A percentile compares a stretch with the other conserved stretches of the same genome.
These are phyloP conservation scores for Naganishia onofrii DNA, from an alignment of 768 basidiomycete species.

Conservation along the genomic window DNA sequence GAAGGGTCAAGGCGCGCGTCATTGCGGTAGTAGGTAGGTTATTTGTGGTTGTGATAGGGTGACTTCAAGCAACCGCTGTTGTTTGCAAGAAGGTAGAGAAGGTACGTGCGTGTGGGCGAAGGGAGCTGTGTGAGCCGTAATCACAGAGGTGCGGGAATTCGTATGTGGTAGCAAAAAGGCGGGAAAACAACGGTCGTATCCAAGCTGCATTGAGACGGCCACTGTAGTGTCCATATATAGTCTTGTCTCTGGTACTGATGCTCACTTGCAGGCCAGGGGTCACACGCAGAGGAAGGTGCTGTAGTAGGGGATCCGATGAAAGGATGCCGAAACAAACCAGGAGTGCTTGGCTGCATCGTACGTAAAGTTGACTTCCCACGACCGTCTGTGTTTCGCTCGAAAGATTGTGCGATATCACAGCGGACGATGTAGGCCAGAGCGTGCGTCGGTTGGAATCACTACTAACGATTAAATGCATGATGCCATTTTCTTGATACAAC, in stretches of 20 bases:
- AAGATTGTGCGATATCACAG: not conserved
- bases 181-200: too few relatives aligned
- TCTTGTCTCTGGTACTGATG: not conserved
- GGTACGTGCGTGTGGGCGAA: not conserved
- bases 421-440: not conserved
- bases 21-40: not conserved
- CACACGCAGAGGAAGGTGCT: not conserved
- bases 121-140: slow-evolving; percentile 1
- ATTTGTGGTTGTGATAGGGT: not conserved
- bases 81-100: not conserved
- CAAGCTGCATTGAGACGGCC: too few relatives aligned
- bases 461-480: too few relatives aligned
- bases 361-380: not conserved
- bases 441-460: too few relatives aligned
- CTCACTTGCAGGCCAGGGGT: not conserved
- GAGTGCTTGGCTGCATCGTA: not conserved
- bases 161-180: not conserved
- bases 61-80: not conserved
- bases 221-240: not conserved
- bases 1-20: slow-evolving; percentile 12
- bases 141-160: not conserved
- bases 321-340: not conserved
- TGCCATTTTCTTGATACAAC: too few relatives aligned
- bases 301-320: not conserved
- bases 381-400: not conserved